These are phyloP conservation scores for Trichosporon sp. DNA, from an alignment of 1,284 basidiomycete genomes.

Conservation along the genomic window DNA sequence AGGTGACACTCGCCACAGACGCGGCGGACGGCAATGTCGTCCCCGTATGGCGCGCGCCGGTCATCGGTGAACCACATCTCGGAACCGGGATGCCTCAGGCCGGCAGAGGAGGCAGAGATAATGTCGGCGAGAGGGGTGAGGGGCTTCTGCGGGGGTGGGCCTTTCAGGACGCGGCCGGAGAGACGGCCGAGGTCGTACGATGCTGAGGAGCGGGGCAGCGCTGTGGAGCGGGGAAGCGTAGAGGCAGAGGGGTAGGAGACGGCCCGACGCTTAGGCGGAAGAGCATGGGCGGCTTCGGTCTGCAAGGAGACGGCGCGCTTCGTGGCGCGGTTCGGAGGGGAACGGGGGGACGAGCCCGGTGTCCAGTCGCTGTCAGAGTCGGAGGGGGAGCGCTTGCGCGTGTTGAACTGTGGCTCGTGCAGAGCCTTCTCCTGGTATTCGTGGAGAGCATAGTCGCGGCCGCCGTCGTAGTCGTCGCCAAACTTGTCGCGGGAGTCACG, in stretches of 20 bases:
- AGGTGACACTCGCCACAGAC: conserved; percentile 15
- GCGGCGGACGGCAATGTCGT: conserved; percentile 7
- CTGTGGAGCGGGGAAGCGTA: background rate
- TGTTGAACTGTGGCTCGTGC: too few species aligned
- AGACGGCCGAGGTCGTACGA: background rate
- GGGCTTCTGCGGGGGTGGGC: background rate
- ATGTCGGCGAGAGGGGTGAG: background rate
- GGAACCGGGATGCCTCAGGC: background rate
- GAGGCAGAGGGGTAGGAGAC: background rate
- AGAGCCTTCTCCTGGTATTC: too few species aligned
- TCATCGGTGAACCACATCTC: conserved; percentile 4
- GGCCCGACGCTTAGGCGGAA: background rate
- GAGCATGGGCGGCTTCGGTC: background rate
- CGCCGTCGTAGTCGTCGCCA: too few species aligned
- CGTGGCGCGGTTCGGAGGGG: background rate
- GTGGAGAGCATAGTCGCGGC: too few species aligned
- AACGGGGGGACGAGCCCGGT: background rate
- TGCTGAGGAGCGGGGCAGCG: background rate
- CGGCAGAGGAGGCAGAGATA: background rate
- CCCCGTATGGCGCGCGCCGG: conserved; percentile 9
- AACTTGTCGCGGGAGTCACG: too few species aligned
- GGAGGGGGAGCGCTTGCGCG: background rate
- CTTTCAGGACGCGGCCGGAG: background rate
- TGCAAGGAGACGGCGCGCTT: background rate
- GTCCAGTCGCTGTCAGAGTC: background rate